Base-by-base conservation (phyloP, 2,329 filamentous ascomycete genomes). In the Fusarium veterinarium region DNA sequence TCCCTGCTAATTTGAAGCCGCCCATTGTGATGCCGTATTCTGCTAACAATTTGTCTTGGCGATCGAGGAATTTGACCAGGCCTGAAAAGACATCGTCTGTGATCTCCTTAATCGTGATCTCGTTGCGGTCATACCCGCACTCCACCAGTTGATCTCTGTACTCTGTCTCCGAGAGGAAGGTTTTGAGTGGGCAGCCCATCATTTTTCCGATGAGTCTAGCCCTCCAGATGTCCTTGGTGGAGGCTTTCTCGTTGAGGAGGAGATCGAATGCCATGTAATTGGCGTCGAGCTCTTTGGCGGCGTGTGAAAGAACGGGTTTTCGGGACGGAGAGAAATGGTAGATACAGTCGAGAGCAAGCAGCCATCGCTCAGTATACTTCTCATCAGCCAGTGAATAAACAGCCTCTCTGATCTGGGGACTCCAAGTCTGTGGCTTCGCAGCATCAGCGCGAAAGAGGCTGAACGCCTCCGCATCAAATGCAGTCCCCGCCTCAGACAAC, bases 301-400 rank as follows among this genome's bases (percentile, higher is more conserved):
- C 82, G 46, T 85, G 80, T 12, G 78, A 62, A 19, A 90, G 82
- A 5, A 89, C 74, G 0, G 84, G 83, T 60, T 78, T 81, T 19
- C 88, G 80, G 1, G 87, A 89, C 0, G 88, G 88, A 0, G 80
- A 81, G 73, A 90, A 90, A 75, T 90, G 87, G 60, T 90, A 90
- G 9, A 89, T 75, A 5, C 87, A 87, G 74, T 90, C 88, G 2
- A 90, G 81, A 0, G 85, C 88, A 2, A 90, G 80, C 1, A 90
- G 79, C 87, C 87, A 89, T n/a, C 76, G 73, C 55, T 87, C 78
- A 0, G 60, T 60, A 8, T 77, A 76, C 5, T 42, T 56, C 33
- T 75, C 71, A 38, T 78, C 73, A 1, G 70, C 68, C 20, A 83
- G 33, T 5, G 74, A 73, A 14, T 76, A 63, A 13, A 83, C 73